Percentiles rank a stretch among this genome's conserved stretches.
phyloP scores from a whole-genome alignment of 805 yeast genomes.

The Wickerhamiella azymoides region DNA sequence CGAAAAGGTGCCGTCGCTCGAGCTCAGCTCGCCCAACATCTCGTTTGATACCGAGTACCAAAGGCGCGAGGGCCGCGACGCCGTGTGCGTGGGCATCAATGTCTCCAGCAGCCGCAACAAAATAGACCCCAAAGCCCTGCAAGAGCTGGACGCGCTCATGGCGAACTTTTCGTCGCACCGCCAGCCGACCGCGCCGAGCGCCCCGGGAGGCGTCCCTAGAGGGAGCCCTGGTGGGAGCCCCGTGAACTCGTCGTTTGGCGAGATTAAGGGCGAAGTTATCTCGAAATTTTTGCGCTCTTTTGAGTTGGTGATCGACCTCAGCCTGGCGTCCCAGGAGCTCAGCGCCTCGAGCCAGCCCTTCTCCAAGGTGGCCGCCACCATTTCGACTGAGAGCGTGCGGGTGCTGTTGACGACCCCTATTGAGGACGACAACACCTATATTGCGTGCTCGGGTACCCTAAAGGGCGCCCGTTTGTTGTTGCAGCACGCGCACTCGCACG shows the following conservation, averaged over 20 bases:
- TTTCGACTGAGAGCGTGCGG: slow-evolving; percentile 56
- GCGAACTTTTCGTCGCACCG: not conserved
- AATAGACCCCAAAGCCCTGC: slow-evolving; percentile 51
- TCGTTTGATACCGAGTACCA: slow-evolving; percentile 41
- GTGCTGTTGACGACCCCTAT: slow-evolving; percentile 34
- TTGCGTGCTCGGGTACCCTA: slow-evolving; percentile 36
- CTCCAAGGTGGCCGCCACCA: slow-evolving; percentile 80
- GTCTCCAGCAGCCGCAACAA: slow-evolving; percentile 43
- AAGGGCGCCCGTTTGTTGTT: slow-evolving; percentile 53
- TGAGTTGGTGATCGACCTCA: slow-evolving; percentile 40
- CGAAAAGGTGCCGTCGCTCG: slow-evolving; percentile 25
- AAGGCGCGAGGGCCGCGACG: slow-evolving; percentile 8
- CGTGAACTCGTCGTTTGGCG: not conserved
- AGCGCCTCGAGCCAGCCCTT: slow-evolving; percentile 84
- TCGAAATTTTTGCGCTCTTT: not conserved
- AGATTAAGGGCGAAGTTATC: slow-evolving; percentile 26
- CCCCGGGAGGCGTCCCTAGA: too few species aligned
- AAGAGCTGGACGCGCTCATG: slow-evolving; percentile 34
- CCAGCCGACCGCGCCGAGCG: not conserved
- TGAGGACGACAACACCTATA: slow-evolving; percentile 20
- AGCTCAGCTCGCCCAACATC: slow-evolving; percentile 64
- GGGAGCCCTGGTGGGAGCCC: not conserved
- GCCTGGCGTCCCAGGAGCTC: slow-evolving; percentile 58
- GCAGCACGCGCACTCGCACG: slow-evolving; percentile 85
- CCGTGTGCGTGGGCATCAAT: not conserved